Conservation (phyloP, 1,139 yeast genomes). For the Geotrichum aggregatum region DNA sequence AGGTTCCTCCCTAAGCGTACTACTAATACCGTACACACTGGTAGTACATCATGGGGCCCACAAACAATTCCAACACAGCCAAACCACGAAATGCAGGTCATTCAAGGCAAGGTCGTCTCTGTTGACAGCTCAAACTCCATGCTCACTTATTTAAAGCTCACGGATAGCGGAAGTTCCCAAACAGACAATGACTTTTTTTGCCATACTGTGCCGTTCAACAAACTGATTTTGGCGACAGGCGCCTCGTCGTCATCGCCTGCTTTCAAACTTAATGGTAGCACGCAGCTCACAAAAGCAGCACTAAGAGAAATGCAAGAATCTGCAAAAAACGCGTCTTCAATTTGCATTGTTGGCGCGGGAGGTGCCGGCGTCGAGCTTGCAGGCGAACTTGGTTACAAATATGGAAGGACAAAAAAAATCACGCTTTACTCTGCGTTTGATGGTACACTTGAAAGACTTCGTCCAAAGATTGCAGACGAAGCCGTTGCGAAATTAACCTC, state of each 20-base stretch:
- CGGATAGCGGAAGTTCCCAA: conserved; percentile 12
- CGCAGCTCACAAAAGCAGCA: conserved; percentile 17
- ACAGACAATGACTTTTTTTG: conserved; percentile 13
- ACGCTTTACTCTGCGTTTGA: conserved; percentile 17
- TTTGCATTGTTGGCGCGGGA: conserved; percentile 31
- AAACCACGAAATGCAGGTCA: conserved; percentile 13
- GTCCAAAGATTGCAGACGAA: conserved; percentile 14
- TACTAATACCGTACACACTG: too few species aligned
- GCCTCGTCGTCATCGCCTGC: conserved; percentile 22
- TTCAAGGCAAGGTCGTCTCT: conserved; percentile 20
- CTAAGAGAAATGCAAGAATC: conserved; percentile 14
- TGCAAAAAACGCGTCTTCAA: conserved; percentile 20
- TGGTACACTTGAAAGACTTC: conserved; percentile 15
- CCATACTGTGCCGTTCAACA: conserved; percentile 15
- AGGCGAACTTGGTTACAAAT: conserved; percentile 28
- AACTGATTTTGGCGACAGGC: conserved; percentile 21
- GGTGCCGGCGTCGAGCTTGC: conserved; percentile 32
- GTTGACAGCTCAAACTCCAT: conserved; percentile 13
- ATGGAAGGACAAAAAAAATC: conserved; percentile 23
- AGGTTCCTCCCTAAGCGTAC: conserved; percentile 14
- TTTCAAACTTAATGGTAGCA: conserved; percentile 20
- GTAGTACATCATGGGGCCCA: background rate
- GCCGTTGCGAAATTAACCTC: conserved; percentile 18
- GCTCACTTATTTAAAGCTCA: conserved; percentile 15
- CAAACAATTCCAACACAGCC: background rate